Conservation (phyloP, 2,329 filamentous ascomycete species). For the Clonostachys sp. region DNA sequence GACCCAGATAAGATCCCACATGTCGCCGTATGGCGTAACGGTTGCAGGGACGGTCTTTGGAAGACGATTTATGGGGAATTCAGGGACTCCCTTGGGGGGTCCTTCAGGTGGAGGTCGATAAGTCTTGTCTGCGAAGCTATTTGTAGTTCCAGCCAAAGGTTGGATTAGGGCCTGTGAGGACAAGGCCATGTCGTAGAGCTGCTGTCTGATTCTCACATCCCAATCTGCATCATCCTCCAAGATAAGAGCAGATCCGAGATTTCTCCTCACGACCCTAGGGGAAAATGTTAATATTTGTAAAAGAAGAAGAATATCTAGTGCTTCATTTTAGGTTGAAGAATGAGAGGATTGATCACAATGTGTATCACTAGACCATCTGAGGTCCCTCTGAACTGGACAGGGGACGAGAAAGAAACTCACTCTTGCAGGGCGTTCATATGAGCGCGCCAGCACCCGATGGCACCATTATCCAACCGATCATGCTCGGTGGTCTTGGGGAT, state of each 20-base stretch:
- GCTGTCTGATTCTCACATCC: conserved; percentile 44
- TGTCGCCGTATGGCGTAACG: conserved; percentile 39
- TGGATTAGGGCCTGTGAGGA: conserved; percentile 27
- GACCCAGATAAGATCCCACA: conserved; percentile 48
- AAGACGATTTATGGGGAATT: conserved; percentile 12
- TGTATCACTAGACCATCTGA: background rate
- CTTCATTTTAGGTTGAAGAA: background rate
- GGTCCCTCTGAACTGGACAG: background rate
- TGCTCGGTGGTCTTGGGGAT: conserved; percentile 24
- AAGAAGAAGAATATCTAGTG: background rate
- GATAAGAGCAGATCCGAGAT: conserved; percentile 41
- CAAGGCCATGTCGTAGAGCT: conserved; percentile 35
- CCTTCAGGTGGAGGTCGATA: conserved; percentile 8
- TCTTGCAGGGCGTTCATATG: conserved; percentile 30
- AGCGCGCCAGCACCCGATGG: conserved; percentile 28
- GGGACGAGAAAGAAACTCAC: conserved; percentile 10
- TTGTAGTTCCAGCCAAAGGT: conserved; percentile 9
- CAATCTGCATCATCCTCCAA: conserved; percentile 55
- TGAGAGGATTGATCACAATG: background rate
- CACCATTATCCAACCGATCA: conserved; percentile 15
- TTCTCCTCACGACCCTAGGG: conserved; percentile 33
- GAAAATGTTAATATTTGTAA: too few species aligned
- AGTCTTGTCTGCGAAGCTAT: conserved; percentile 15
- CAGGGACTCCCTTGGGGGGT: conserved; percentile 1
- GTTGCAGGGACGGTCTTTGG: conserved; percentile 8